Percentiles rank a stretch among this genome's conserved stretches.
Conservation (phyloP, 2,329 filamentous ascomycete genomes). For the Aspergillus sojae region DNA sequence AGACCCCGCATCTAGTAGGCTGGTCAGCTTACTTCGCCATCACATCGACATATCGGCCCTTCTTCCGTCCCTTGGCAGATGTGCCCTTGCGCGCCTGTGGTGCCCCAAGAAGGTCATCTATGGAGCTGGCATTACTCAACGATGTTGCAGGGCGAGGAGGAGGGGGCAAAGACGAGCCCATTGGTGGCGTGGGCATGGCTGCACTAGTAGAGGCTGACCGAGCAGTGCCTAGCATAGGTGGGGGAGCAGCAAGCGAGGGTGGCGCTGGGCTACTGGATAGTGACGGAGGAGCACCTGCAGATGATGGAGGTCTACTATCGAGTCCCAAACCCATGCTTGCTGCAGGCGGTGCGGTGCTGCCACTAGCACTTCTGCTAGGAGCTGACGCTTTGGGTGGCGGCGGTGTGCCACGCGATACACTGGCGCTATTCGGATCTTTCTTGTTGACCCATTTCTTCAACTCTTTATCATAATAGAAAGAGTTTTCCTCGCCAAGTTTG, state of each 20-base stretch:
- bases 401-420: conserved; percentile 65
- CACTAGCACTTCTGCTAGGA: conserved; percentile 56
- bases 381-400: conserved; percentile 71
- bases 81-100: conserved; percentile 68
- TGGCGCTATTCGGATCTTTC: conserved; percentile 71
- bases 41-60: conserved; percentile 91
- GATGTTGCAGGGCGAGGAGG: conserved; percentile 74
- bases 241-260: conserved; percentile 32
- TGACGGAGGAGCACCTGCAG: conserved; percentile 30
- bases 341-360: conserved; percentile 55
- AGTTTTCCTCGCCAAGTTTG: conserved; percentile 91
- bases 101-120: conserved; percentile 86
- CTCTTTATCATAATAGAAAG: conserved; percentile 93
- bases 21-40: conserved; percentile 67
- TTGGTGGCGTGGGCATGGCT: conserved; percentile 38
- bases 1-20: not conserved
- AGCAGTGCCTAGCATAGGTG: conserved; percentile 27
- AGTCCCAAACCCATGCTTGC: conserved; percentile 22
- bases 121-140: conserved; percentile 89
- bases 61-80: conserved; percentile 72
- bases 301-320: conserved; percentile 38
- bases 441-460: conserved; percentile 98
- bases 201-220: conserved; percentile 43
- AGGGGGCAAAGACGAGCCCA: conserved; percentile 48
- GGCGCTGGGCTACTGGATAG: conserved; percentile 36